Percentiles rank a stretch among this genome's conserved stretches.
phyloP scores from a whole-genome alignment of 345 rosid species.

The Citrus mangshanensis region DNA sequence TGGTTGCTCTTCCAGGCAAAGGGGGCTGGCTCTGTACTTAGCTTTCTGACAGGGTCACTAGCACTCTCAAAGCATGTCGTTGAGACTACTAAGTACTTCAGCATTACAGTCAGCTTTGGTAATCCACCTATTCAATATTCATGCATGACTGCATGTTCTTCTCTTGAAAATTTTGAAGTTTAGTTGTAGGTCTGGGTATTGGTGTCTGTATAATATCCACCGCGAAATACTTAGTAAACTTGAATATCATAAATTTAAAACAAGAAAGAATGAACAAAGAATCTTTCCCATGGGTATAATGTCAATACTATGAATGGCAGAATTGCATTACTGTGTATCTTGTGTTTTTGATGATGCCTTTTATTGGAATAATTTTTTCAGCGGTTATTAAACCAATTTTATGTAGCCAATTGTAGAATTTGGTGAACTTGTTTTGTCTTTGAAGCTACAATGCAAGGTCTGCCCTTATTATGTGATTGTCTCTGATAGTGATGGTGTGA shows the following conservation, averaged over 20 bases:
- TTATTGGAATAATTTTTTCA: background rate
- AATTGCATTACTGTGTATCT: background rate
- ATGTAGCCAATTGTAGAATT: background rate
- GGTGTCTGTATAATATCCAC: background rate
- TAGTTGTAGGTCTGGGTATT: background rate
- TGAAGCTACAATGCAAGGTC: background rate
- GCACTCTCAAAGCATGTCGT: slow-evolving; percentile 85
- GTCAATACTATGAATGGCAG: background rate
- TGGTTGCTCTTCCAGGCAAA: slow-evolving; percentile 53
- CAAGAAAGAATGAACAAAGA: background rate
- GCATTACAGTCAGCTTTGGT: slow-evolving; percentile 98
- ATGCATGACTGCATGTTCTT: background rate
- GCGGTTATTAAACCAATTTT: background rate
- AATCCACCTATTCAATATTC: slow-evolving; percentile 20
- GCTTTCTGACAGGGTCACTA: slow-evolving; percentile 89
- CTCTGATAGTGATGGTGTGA: background rate
- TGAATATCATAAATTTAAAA: background rate
- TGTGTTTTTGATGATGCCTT: background rate
- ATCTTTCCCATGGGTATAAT: background rate
- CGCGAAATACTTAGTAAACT: background rate
- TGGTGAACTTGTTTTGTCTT: background rate
- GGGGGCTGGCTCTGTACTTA: slow-evolving; percentile 95
- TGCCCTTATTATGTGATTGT: background rate
- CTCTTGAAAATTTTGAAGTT: background rate
- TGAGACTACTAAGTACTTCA: slow-evolving; percentile 83